Evolutionary conservation across 345 rosid genomes (phyloP), one percentile per base, ranked within the genome.

Genomic region (Lumnitzera littorea): DNA sequence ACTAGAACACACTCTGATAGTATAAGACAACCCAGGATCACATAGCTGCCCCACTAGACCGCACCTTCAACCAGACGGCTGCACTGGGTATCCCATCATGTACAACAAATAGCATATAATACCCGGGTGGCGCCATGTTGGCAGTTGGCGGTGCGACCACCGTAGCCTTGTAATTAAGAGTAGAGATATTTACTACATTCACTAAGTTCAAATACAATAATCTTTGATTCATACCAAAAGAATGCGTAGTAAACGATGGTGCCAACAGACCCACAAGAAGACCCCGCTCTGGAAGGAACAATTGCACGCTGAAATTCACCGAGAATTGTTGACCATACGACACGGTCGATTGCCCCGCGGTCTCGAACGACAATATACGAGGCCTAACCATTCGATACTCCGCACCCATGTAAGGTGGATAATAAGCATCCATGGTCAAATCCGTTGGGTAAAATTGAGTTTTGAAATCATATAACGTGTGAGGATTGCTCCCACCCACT

Each of bases 401-500:
- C 4, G 76, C 67, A 57, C 78, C 75, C 31, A 91, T 66, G 72
- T 89, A 91, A 7, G 70, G 84, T 48, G 92, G 98, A 67, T 63
- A 57, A 66, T 76, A 87, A 1, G 96, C 95, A 77, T 89, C 92
- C 57, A 91, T 74, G 65, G 95, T 87, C 62, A 91, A 73, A 25
- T 86, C 89, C 4, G 96, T 89, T 50, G 84, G 89, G 70, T 83
- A 85, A 2, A 76, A 80, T 16, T 56, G n/a, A 51, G 79, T 85
- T 14, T 78, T 83, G 81, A 87, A 89, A 68, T 85, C 76, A 76
- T 91, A 87, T 52, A 36, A 66, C 25, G 57, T 57, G 76, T 91
- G 83, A 15, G 95, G 98, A 64, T 91, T 91, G 74, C 98, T 87
- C 17, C 98, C 98, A 13, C 91, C 95, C 57, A 91, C 86, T 23